These are phyloP conservation scores for Stachybotrys echinatus DNA, from an alignment of 2,329 filamentous ascomycete genomes.

Conservation along the genomic window DNA sequence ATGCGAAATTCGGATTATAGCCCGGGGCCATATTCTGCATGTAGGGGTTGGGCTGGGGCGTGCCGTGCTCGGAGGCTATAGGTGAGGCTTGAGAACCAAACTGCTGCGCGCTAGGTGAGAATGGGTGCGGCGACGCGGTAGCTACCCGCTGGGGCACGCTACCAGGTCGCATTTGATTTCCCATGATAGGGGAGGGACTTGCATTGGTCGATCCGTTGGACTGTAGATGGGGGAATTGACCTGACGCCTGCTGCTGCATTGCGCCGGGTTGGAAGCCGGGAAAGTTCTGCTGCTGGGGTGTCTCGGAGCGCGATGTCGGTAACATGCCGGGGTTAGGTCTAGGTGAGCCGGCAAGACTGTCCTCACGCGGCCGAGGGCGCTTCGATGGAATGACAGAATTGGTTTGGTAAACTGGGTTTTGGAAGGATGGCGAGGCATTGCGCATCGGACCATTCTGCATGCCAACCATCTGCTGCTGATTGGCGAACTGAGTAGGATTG, in stretches of 20 bases:
- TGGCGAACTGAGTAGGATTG: constrained; percentile 54
- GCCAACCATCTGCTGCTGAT: constrained; percentile 47
- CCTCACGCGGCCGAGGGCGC: constrained; percentile 73
- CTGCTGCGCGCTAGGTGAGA: constrained; percentile 71
- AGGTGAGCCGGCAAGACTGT: constrained; percentile 79
- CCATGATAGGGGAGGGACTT: constrained; percentile 90
- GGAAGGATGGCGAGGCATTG: constrained; percentile 73
- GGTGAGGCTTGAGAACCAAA: constrained; percentile 70
- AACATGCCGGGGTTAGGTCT: constrained; percentile 68
- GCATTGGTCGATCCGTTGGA: constrained; percentile 75
- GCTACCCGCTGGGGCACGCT: constrained; percentile 75
- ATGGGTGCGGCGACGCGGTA: constrained; percentile 88
- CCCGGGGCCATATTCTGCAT: constrained; percentile 55
- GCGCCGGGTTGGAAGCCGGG: constrained; percentile 63
- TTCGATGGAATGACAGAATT: constrained; percentile 88
- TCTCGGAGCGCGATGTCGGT: constrained; percentile 84
- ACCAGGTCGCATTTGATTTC: constrained; percentile 68
- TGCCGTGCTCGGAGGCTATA: constrained; percentile 69
- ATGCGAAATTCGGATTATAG: constrained; percentile 55
- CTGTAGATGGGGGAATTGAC: constrained; percentile 77
- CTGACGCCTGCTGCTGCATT: constrained; percentile 56
- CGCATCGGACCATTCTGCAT: constrained; percentile 83
- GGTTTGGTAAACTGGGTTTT: constrained; percentile 75
- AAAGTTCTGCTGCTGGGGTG: constrained; percentile 74
- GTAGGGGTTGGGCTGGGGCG: constrained; percentile 69